Percentiles rank a stretch among this genome's conserved stretches.
phyloP scores from a whole-genome alignment of 2,329 filamentous ascomycete species.

The Aspergillus hortae region DNA sequence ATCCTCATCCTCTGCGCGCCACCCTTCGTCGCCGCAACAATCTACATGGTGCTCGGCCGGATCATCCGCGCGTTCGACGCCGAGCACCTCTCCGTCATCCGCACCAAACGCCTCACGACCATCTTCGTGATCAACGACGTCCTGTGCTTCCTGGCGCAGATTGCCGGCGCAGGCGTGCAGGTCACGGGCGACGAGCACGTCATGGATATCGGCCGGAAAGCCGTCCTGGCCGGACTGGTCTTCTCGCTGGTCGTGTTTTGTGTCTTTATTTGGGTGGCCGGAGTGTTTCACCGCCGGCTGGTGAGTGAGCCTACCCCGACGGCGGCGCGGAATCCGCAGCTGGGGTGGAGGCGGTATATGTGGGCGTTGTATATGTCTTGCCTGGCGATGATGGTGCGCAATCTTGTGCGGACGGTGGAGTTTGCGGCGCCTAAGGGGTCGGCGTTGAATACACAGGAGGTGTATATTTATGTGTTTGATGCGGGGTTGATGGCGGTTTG shows the following conservation, averaged over 20 bases:
- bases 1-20: not conserved
- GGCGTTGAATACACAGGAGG: constrained; percentile 33
- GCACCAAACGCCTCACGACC: not conserved
- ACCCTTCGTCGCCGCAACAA: constrained; percentile 20
- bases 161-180: constrained; percentile 27
- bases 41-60: constrained; percentile 20
- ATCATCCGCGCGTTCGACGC: not conserved
- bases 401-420: constrained; percentile 28
- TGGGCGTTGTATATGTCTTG: constrained; percentile 15
- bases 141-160: constrained; percentile 30
- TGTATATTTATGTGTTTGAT: constrained; percentile 22
- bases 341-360: constrained; percentile 22
- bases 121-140: constrained; percentile 29
- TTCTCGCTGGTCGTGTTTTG: constrained; percentile 27
- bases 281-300: constrained; percentile 21
- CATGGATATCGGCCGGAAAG: constrained; percentile 23
- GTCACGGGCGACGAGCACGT: constrained; percentile 18
- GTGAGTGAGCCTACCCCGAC: constrained; percentile 14
- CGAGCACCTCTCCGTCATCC: not conserved
- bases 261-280: constrained; percentile 24
- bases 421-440: constrained; percentile 20
- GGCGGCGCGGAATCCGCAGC: constrained; percentile 9
- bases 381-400: constrained; percentile 35
- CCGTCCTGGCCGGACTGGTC: constrained; percentile 26
- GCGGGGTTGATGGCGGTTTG: constrained; percentile 18